phyloP scores from a whole-genome alignment of 805 yeast species.

The Teunomyces kruisii region DNA sequence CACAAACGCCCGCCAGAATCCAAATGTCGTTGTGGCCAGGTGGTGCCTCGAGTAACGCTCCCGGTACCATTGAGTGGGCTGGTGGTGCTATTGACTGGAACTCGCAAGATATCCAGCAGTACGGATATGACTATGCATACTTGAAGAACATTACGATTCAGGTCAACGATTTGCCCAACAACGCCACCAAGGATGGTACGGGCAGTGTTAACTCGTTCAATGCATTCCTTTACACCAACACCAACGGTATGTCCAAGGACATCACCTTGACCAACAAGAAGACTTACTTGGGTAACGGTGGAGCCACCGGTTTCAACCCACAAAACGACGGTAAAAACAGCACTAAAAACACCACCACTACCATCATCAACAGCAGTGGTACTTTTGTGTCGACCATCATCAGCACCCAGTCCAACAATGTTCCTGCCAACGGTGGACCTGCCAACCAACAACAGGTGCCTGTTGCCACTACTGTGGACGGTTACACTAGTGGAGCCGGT shows the following conservation, averaged over 20 bases:
- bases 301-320: conserved; percentile 67
- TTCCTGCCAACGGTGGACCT: conserved; percentile 4
- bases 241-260: conserved; percentile 33
- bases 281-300: conserved; percentile 58
- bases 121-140: conserved; percentile 80
- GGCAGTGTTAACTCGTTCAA: conserved; percentile 51
- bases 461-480: neutral
- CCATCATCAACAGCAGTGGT: conserved; percentile 4
- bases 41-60: conserved; percentile 53
- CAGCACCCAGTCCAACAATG: conserved; percentile 5
- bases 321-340: conserved; percentile 23
- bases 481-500: conserved; percentile 1
- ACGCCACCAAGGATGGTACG: conserved; percentile 32
- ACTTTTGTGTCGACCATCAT: neutral
- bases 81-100: conserved; percentile 89
- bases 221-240: conserved; percentile 46
- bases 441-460: conserved; percentile 5
- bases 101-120: conserved; percentile 64
- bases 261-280: conserved; percentile 63
- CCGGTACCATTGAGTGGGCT: conserved; percentile 78
- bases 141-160: conserved; percentile 59
- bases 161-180: conserved; percentile 71
- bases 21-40: conserved; percentile 81
- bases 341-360: conserved; percentile 6
- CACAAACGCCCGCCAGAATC: conserved; percentile 74